Evolutionary conservation across 2,329 filamentous ascomycete genomes (phyloP).

Genomic region (Colletotrichum aenigma): DNA sequence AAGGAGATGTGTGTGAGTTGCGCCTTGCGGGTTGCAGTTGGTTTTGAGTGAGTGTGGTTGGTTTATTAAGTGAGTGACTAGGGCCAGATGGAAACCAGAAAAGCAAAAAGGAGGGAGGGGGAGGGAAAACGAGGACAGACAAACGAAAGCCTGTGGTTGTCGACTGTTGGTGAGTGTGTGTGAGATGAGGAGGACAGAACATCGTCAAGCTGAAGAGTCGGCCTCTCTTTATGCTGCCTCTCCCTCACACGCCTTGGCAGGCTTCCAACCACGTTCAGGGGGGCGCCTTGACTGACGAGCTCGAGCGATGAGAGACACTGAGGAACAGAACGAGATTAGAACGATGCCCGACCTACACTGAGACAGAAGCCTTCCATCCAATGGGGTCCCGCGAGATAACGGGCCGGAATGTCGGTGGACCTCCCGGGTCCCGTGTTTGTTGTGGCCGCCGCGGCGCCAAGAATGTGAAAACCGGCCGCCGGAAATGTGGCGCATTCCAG

Average conservation of each 20-base stretch:
- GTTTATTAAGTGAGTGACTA: slow-evolving; percentile 5
- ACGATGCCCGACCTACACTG: neutral
- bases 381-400: neutral
- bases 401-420: neutral
- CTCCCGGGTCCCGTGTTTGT: slow-evolving; percentile 3
- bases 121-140: neutral
- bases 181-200: neutral
- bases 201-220: neutral
- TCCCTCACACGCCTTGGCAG: neutral
- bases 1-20: slow-evolving; percentile 4
- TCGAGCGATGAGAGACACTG: neutral
- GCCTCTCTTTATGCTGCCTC: slow-evolving; percentile 6
- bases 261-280: neutral
- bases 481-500: slow-evolving; percentile 11
- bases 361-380: neutral
- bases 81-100: neutral
- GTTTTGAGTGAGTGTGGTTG: neutral
- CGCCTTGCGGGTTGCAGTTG: neutral
- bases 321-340: neutral
- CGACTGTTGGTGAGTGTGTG: neutral
- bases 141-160: slow-evolving; percentile 2
- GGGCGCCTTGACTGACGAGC: neutral
- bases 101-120: neutral
- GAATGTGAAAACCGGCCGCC: slow-evolving; percentile 1
- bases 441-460: neutral